phyloP scores from a whole-genome alignment of 2,329 filamentous ascomycete species.

The Emmonsiellopsis sp. region DNA sequence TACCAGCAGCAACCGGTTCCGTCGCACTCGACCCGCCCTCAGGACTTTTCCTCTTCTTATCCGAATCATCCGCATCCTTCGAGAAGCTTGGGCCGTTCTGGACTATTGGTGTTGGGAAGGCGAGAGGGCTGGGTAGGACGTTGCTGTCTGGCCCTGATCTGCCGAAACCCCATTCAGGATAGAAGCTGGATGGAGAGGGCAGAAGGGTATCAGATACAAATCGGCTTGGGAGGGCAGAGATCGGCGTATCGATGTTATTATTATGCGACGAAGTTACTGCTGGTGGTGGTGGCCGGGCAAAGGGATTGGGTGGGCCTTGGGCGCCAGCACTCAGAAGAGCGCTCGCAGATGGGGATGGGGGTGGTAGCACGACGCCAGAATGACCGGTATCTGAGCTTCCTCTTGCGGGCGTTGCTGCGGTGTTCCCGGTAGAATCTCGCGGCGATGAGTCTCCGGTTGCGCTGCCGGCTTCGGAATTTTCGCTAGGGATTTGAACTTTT shows the following conservation, averaged over 20 bases:
- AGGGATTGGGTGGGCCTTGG: conserved; percentile 87
- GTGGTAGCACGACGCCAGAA: conserved; percentile 72
- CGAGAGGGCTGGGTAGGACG: conserved; percentile 83
- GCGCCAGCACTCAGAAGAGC: conserved; percentile 84
- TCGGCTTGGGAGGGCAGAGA: conserved; percentile 85
- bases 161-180: conserved; percentile 77
- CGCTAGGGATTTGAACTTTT: conserved; percentile 91
- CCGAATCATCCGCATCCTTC: conserved; percentile 31
- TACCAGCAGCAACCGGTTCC: conserved; percentile 17
- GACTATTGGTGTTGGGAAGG: conserved; percentile 70
- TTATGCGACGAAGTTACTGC: conserved; percentile 24
- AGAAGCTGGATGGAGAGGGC: conserved; percentile 86
- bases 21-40: conserved; percentile 27
- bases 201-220: conserved; percentile 83
- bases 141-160: conserved; percentile 59
- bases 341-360: conserved; percentile 82
- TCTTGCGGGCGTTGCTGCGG: conserved; percentile 50
- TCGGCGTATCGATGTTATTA: conserved; percentile 60
- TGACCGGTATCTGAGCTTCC: conserved; percentile 47
- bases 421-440: conserved; percentile 47
- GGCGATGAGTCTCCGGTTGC: conserved; percentile 62
- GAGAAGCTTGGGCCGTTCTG: conserved; percentile 32
- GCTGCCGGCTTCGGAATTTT: conserved; percentile 66
- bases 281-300: conserved; percentile 79
- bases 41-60: conserved; percentile 37